Evolutionary conservation across 2,329 filamentous ascomycete genomes (phyloP), one percentile per base, ranked within the genome.

Genomic region (Ceratocystiopsis sp.): DNA sequence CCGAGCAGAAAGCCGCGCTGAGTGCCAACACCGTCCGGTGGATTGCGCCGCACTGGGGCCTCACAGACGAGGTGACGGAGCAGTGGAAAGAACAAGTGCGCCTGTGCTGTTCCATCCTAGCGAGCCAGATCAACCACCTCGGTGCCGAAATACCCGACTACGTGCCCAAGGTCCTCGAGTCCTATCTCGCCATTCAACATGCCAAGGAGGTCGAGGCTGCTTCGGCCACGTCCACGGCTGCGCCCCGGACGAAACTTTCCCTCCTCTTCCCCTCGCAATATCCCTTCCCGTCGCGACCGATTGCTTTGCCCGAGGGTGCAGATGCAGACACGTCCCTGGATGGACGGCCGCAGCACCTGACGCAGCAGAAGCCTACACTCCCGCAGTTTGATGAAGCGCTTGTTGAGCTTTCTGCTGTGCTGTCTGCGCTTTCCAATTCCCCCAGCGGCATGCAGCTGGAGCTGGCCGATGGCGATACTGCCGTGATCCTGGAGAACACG

Each of bases 31-130:
- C 86, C 4, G 78, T 87, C 38, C 69, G 81, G 48, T 98, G 91
- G 91, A 78, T 98, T 45, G 78, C 80, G 13, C 87, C 89, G 4
- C 87, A 96, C 59, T 98, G 91, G 91, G 89, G 89, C 13, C 75
- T 76, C 48, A 74, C 71, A 0, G 70, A 74, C 4, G 67, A 78
- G 25, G 75, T 89, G 11, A 86, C 77, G 3, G 80, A 87, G 34
- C 84, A 93, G 54, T 96, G 86, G 76, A 81, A 80, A 49, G 85
- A 94, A 18, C 91, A 96, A 61, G 83, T 96, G 16, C 81, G 91
- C 15, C 66, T 98, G 15, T 94, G 89, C 60, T 94, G 86, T 61
- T 93, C 89, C 1, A 82, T 98, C 33, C 69, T 98, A 34, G 84
- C 89, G 10, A 86, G 83, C 48, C 84, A 96, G 57, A 71, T 87